Conservation (phyloP, 2,329 filamentous ascomycete species). For the Exophiala viscosa region DNA sequence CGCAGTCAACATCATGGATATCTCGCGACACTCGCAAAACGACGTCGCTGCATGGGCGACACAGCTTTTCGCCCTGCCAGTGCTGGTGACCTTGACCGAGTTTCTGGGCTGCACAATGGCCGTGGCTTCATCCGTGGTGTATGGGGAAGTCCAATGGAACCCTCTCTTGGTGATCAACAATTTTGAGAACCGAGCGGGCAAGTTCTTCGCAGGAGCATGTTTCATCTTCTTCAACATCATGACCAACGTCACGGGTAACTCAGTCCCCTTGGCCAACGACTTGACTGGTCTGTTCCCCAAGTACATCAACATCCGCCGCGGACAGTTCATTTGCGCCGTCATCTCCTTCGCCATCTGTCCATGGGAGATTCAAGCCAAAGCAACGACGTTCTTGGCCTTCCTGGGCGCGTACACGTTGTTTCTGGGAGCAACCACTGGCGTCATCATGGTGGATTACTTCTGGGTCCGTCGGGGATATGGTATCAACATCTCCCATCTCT, state of each 20-base stretch:
- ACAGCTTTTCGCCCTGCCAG: conserved; percentile 45
- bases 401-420: conserved; percentile 29
- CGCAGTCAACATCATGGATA: conserved; percentile 53
- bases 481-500: conserved; percentile 17
- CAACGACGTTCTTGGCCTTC: conserved; percentile 39
- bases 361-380: conserved; percentile 45
- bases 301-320: conserved; percentile 52
- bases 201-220: conserved; percentile 23
- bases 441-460: conserved; percentile 25
- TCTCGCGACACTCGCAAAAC: conserved; percentile 38
- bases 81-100: conserved; percentile 48
- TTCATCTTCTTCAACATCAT: conserved; percentile 15
- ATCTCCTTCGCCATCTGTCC: conserved; percentile 43
- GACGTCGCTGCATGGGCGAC: conserved; percentile 35
- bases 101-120: conserved; percentile 56
- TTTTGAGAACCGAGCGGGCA: not conserved
- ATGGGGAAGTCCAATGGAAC: conserved; percentile 32
- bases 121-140: conserved; percentile 39
- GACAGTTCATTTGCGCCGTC: conserved; percentile 36
- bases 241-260: conserved; percentile 11
- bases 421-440: conserved; percentile 27
- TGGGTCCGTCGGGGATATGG: conserved; percentile 18
- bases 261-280: conserved; percentile 49
- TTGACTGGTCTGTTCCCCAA: conserved; percentile 51
- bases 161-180: not conserved